These are phyloP conservation scores for Parafenestella ontariensis DNA, from an alignment of 2,329 filamentous ascomycete species.

Conservation along the genomic window DNA sequence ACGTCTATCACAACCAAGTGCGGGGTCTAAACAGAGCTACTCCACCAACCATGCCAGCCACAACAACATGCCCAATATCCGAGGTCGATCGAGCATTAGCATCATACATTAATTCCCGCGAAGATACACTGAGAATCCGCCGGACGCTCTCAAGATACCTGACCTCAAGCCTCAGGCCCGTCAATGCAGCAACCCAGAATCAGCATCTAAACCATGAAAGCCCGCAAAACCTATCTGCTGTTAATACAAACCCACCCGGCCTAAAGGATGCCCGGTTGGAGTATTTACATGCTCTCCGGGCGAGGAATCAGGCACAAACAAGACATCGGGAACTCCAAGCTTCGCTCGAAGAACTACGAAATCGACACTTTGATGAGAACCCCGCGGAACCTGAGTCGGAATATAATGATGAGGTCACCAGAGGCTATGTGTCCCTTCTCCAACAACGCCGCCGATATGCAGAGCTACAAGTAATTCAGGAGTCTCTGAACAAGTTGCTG, in stretches of 20 bases:
- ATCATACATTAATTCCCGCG: slow-evolving; percentile 46
- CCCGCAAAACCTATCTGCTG: slow-evolving; percentile 31
- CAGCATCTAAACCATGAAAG: slow-evolving; percentile 44
- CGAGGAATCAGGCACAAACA: slow-evolving; percentile 50
- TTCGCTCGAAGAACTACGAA: slow-evolving; percentile 41
- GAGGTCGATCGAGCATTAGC: slow-evolving; percentile 46
- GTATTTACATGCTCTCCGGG: slow-evolving; percentile 56
- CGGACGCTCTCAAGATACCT: slow-evolving; percentile 43
- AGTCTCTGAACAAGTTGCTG: slow-evolving; percentile 51
- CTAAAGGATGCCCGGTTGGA: slow-evolving; percentile 52
- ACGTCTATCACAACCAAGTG: not conserved
- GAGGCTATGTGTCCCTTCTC: slow-evolving; percentile 53
- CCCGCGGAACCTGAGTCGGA: slow-evolving; percentile 40
- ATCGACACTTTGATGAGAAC: slow-evolving; percentile 29
- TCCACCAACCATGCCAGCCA: slow-evolving; percentile 25
- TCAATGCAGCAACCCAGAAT: slow-evolving; percentile 33
- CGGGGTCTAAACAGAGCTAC: not conserved
- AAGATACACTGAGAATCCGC: slow-evolving; percentile 48
- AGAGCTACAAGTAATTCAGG: slow-evolving; percentile 56
- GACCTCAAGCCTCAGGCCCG: slow-evolving; percentile 36
- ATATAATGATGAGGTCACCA: slow-evolving; percentile 36
- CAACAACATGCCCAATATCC: slow-evolving; percentile 45
- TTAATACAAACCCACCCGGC: slow-evolving; percentile 43
- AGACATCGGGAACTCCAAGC: slow-evolving; percentile 44
- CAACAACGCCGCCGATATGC: slow-evolving; percentile 55